Base-by-base conservation (phyloP, 192 early-diverging fungal genomes). In the Podila clonocystis region DNA sequence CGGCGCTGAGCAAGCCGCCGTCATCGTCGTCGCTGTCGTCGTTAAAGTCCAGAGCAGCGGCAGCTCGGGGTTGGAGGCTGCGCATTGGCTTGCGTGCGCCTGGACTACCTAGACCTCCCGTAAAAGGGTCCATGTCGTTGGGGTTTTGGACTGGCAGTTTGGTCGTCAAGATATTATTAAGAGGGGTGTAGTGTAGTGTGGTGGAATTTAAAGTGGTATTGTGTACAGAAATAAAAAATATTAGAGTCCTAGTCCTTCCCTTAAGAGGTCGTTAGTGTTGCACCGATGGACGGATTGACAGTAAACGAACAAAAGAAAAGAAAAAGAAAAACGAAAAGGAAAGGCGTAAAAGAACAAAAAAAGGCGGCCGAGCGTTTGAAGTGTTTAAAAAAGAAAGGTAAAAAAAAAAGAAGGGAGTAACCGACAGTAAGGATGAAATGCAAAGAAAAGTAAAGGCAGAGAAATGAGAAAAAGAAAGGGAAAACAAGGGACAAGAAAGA, bases 51-150 rank as follows among this genome's bases (percentile, higher is more conserved):
- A 68, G 15, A 17, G 70, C 65, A 1, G 76, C 76, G 20, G 75
- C 64, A 13, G 70, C 76, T 17, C 76, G 76, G 2, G 76, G 76
- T 24, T 79, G 69, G 12, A 79, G 61, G 30, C 64, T 68, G 5
- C 66, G 55, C 12, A 71, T 38, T 12, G 30, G 59, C 30, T 33
- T 28, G 17, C 36, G 49, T 30, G 28, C 4, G 68, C 63, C 28
- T 30, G 58, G 45, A n/a, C n/a, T 20, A 52, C 52, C 22, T 24
- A 55, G 52, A 24, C 52, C 50, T 20, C 50, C 52, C 2, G 52
- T 55, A 24, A 36, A 24, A 15, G 58, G 29, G 45, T 34, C 30
- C 41, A 12, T 55, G 28, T 20, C 67, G 58, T 29, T 60, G 52
- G 15, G 19, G 24, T 12, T 22, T 62, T 30, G 50, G 8, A 34